A percentile compares a stretch with the other conserved stretches of the same genome.
phyloP scores from a whole-genome alignment of 2,329 filamentous ascomycete species.

The Dothistroma pini region DNA sequence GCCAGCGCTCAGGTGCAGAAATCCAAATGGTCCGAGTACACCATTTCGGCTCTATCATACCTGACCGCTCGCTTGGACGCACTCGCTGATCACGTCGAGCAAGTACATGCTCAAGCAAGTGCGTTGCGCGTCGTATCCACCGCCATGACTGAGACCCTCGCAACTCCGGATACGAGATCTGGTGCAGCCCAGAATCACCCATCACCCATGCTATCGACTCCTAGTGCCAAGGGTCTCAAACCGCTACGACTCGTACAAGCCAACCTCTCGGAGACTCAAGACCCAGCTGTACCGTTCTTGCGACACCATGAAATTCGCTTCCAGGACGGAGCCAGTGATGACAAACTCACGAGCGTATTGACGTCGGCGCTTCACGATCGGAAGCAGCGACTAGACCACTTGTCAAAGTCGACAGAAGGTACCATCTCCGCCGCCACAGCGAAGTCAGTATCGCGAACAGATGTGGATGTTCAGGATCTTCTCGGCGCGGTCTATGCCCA shows the following conservation, averaged over 20 bases:
- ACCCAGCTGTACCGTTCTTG: slow-evolving; percentile 30
- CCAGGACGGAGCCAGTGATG: slow-evolving; percentile 12
- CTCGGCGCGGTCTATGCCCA: slow-evolving; percentile 39
- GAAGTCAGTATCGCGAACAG: slow-evolving; percentile 36
- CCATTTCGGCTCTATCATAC: slow-evolving; percentile 41
- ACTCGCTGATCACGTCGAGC: slow-evolving; percentile 27
- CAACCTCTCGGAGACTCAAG: slow-evolving; percentile 29
- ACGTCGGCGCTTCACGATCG: slow-evolving; percentile 33
- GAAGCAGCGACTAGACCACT: slow-evolving; percentile 34
- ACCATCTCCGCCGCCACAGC: slow-evolving; percentile 35
- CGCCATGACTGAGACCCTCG: slow-evolving; percentile 22
- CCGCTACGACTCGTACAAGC: slow-evolving; percentile 32
- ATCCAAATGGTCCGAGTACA: slow-evolving; percentile 43
- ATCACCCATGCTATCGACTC: slow-evolving; percentile 5
- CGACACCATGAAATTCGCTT: slow-evolving; percentile 29
- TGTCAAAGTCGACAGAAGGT: slow-evolving; percentile 34
- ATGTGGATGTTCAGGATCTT: slow-evolving; percentile 38
- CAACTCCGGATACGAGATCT: slow-evolving; percentile 4
- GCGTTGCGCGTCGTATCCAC: slow-evolving; percentile 23
- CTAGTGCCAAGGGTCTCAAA: slow-evolving; percentile 27
- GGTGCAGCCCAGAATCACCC: slow-evolving; percentile 22
- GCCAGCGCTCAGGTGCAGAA: slow-evolving; percentile 36
- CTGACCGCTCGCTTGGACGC: slow-evolving; percentile 36
- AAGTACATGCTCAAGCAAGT: slow-evolving; percentile 29
- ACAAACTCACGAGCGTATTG: slow-evolving; percentile 28